phyloP scores from a whole-genome alignment of 805 yeast genomes.

The Spathaspora boniae region DNA sequence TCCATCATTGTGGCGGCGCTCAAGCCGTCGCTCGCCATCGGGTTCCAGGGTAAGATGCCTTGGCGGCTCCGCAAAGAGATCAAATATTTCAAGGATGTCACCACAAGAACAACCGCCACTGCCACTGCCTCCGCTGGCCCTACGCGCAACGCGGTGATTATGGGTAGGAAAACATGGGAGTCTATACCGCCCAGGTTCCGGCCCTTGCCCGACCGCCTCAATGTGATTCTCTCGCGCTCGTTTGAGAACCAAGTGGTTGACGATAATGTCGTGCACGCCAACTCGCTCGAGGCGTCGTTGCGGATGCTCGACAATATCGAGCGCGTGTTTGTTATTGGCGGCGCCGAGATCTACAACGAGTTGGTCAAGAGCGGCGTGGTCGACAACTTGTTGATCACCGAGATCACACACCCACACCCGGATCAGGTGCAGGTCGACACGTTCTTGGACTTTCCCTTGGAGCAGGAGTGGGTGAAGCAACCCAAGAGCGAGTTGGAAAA shows the following conservation, averaged over 20 bases:
- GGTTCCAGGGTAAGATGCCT: conserved; percentile 75
- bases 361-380: conserved; percentile 44
- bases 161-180: conserved; percentile 97
- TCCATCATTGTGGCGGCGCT: conserved; percentile 81
- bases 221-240: conserved; percentile 68
- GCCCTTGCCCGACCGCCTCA: conserved; percentile 73
- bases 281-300: conserved; percentile 26
- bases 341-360: conserved; percentile 78
- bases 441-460: conserved; percentile 44
- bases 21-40: conserved; percentile 79
- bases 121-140: too few species aligned
- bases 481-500: conserved; percentile 31
- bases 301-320: conserved; percentile 32
- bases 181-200: conserved; percentile 82
- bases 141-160: conserved; percentile 70
- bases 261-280: conserved; percentile 25
- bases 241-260: conserved; percentile 17
- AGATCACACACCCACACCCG: conserved; percentile 41
- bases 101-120: conserved; percentile 41
- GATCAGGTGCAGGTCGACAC: conserved; percentile 63
- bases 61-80: conserved; percentile 86
- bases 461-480: conserved; percentile 33
- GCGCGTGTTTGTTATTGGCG: conserved; percentile 83
- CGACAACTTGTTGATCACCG: conserved; percentile 64
- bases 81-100: conserved; percentile 76